These are phyloP conservation scores for Pseudogymnoascus sp. DNA, from an alignment of 2,329 filamentous ascomycete species.

Conservation along the genomic window DNA sequence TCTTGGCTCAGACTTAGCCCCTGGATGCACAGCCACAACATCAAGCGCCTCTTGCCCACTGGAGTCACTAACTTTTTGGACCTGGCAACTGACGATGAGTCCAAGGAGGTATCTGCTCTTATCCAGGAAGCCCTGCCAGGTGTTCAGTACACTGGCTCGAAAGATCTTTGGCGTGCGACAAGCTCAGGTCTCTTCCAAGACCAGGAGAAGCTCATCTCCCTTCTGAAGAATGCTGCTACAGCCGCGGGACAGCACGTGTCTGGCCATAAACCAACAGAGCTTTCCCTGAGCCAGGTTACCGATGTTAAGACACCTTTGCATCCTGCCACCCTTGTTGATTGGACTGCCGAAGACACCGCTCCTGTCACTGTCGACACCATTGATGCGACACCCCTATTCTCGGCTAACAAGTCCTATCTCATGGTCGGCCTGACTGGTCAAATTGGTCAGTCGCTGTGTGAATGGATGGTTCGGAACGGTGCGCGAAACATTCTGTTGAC, in stretches of 20 bases:
- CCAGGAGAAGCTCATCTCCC: constrained; percentile 10
- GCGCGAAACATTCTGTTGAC: constrained; percentile 30
- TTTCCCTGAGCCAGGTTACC: constrained; percentile 11
- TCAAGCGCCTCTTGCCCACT: constrained; percentile 10
- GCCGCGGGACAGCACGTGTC: constrained; percentile 10
- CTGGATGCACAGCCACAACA: constrained; percentile 11
- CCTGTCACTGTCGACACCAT: constrained; percentile 10
- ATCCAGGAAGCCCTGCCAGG: constrained; percentile 10
- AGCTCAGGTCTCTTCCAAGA: constrained; percentile 12
- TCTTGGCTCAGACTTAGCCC: constrained; percentile 12
- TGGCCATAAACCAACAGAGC: constrained; percentile 10
- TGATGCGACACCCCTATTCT: constrained; percentile 10
- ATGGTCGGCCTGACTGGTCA: constrained; percentile 20
- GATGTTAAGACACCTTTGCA: constrained; percentile 9
- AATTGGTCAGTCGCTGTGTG: constrained; percentile 28
- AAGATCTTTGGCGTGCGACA: constrained; percentile 12
- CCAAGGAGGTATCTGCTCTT: constrained; percentile 11
- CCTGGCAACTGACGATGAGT: constrained; percentile 8
- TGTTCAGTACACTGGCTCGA: constrained; percentile 12
- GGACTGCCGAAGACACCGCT: constrained; percentile 9
- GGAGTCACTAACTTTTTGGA: constrained; percentile 7
- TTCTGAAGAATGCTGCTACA: constrained; percentile 11
- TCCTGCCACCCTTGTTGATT: constrained; percentile 10
- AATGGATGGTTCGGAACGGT: constrained; percentile 32
- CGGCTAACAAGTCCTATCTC: constrained; percentile 22